Base-by-base conservation (phyloP, 129 eudicot species). In the Daucus carota region DNA sequence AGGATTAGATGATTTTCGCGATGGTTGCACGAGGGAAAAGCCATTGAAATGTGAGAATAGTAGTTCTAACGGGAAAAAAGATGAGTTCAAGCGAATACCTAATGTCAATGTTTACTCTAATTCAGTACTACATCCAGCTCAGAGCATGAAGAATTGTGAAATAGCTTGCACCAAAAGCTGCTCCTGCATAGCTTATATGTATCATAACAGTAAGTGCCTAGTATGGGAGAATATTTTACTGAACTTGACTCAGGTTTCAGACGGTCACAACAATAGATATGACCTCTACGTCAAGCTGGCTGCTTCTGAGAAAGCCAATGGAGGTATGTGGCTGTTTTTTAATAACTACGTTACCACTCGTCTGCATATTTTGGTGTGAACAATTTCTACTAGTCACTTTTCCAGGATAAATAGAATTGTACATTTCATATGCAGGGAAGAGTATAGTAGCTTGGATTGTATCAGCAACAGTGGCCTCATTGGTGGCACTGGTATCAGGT, bases 111-210 rank as follows among this genome's bases (percentile, higher is more conserved):
- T 80, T 38, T 78, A 80, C 22, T 62, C 48, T 33, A 31, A 76
- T 50, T 47, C 77, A n/a, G 36, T 3, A 22, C 22, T 13, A 41
- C 10, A 31, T 26, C 48, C 76, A 18, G 73, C 72, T 76, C 73
- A 70, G 28, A 48, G 41, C 40, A 22, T 24, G 2, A 28, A 26
- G 32, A 73, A 41, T 5, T 83, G 87, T 38, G 54, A 83, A 50
- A 33, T 12, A 34, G 65, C 78, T 22, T 83, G 87, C 75, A 36
- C 29, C 14, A 28, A 67, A 14, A 81, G 70, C 3, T 81, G 84
- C 48, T 75, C 80, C 68, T 81, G 84, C 67, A 70, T 44, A 36
- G 84, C 84, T n/a, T 81, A 71, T 70, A 70, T 78, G 32, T 81
- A 24, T 70, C 28, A 54, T 45, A 16, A 32, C 34, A 50, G 6